These are phyloP conservation scores for Fimicolochytrium jonesii DNA, from an alignment of 192 early-diverging fungal genomes.

Conservation along the genomic window DNA sequence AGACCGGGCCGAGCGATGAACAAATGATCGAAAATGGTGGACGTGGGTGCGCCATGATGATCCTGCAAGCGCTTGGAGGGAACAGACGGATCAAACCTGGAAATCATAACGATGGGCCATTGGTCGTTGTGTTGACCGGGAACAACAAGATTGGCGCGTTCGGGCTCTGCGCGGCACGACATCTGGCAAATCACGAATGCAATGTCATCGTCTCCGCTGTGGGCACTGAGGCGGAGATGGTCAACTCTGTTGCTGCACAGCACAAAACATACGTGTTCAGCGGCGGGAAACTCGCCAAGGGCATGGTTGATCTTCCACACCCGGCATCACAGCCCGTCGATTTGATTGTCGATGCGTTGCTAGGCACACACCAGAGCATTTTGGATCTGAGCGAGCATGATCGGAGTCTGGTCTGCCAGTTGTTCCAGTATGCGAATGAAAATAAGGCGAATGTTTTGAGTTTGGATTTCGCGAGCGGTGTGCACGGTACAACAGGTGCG, in stretches of 20 bases:
- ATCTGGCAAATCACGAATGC: constrained; percentile 76
- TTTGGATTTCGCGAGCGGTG: constrained; percentile 69
- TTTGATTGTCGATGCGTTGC: constrained; percentile 68
- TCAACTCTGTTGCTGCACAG: constrained; percentile 39
- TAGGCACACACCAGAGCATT: constrained; percentile 56
- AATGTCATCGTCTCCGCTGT: constrained; percentile 52
- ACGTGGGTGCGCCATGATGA: constrained; percentile 65
- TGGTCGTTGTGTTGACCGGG: constrained; percentile 68
- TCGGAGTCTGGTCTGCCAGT: constrained; percentile 40
- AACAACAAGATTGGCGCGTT: constrained; percentile 72
- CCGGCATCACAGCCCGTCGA: constrained; percentile 44
- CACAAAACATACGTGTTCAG: constrained; percentile 43
- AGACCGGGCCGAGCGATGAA: constrained; percentile 65
- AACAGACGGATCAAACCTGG: constrained; percentile 67
- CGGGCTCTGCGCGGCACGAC: constrained; percentile 66
- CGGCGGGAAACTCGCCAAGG: constrained; percentile 43
- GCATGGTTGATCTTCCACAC: constrained; percentile 53
- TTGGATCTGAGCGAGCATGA: constrained; percentile 48
- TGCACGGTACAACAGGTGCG: constrained; percentile 38
- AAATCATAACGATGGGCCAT: constrained; percentile 70
- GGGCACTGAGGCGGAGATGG: constrained; percentile 39
- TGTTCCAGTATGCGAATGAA: constrained; percentile 70
- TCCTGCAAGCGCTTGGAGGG: constrained; percentile 69
- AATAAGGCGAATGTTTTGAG: constrained; percentile 54
- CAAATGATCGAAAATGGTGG: constrained; percentile 81